Evolutionary conservation across 139 green algal genomes (phyloP).

Genomic region (Chlorella ohadii): DNA sequence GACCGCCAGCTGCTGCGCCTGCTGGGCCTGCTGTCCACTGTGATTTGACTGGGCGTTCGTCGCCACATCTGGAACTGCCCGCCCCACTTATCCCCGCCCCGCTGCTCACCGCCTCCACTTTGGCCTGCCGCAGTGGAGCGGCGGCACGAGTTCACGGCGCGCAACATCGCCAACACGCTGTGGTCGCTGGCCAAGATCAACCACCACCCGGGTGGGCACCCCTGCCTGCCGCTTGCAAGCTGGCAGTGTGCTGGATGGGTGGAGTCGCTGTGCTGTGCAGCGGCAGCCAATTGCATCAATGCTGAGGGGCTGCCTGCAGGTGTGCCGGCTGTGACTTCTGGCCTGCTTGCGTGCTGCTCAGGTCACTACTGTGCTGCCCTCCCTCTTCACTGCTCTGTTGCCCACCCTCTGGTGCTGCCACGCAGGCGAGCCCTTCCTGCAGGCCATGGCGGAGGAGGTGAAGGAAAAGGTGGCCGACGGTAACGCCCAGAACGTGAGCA

Average conservation of each 20-base stretch:
- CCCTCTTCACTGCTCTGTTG: background rate
- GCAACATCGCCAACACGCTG: constrained; percentile 65
- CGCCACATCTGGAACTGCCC: too few species aligned
- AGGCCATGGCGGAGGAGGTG: constrained; percentile 37
- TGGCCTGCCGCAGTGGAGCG: constrained; percentile 14
- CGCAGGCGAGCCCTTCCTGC: constrained; percentile 38
- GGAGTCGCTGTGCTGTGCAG: too few species aligned
- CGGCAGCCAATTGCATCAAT: too few species aligned
- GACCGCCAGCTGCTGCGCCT: background rate
- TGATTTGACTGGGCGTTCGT: background rate
- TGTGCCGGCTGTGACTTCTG: too few species aligned
- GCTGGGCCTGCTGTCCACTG: background rate
- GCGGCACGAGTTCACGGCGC: constrained; percentile 34
- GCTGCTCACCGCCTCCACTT: background rate
- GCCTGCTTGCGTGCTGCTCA: background rate
- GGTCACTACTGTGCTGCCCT: background rate
- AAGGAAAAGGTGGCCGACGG: constrained; percentile 13
- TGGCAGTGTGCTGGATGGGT: too few species aligned
- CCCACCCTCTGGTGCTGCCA: background rate
- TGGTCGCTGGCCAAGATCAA: constrained; percentile 64
- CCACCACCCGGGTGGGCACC: constrained; percentile 40
- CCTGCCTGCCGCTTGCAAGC: too few species aligned
- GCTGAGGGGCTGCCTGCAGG: too few species aligned
- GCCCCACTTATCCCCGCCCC: background rate
- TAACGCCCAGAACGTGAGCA: constrained; percentile 40